These are phyloP conservation scores for Chlorella sp. DNA, from an alignment of 139 green algal species.

Conservation along the genomic window DNA sequence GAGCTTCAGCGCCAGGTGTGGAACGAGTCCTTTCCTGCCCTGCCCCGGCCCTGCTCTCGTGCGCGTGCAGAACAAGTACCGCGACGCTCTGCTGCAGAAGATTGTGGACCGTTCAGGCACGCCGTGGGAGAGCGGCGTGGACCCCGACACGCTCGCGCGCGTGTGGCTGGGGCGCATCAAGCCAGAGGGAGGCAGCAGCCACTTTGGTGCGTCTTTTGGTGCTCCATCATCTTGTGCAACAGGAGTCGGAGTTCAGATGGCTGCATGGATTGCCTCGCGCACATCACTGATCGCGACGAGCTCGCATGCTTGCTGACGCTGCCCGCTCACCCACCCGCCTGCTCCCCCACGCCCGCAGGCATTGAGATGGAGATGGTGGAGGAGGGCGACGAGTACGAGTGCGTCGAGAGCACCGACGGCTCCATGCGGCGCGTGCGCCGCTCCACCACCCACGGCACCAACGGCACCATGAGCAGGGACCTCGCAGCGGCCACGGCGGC, in stretches of 20 bases:
- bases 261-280: not conserved
- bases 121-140: not conserved
- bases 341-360: not conserved
- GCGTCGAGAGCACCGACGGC: not conserved
- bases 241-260: not conserved
- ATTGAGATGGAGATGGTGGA: not conserved
- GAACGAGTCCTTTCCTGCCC: not conserved
- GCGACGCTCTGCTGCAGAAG: not conserved
- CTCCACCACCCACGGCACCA: not conserved
- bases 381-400: not conserved
- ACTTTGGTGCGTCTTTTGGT: too few relatives aligned
- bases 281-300: not conserved
- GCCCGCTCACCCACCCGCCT: not conserved
- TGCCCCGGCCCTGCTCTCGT: not conserved
- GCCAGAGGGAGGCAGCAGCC: not conserved
- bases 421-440: too few relatives aligned
- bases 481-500: not conserved
- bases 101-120: constrained; percentile 5
- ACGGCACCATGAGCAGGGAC: not conserved
- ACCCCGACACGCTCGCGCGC: not conserved
- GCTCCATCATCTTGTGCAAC: not conserved
- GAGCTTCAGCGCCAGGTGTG: not conserved
- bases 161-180: constrained; percentile 1
- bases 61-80: not conserved
- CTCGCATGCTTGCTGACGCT: not conserved